Conservation (phyloP, 345 rosid species). For the Carallia brachiata region DNA sequence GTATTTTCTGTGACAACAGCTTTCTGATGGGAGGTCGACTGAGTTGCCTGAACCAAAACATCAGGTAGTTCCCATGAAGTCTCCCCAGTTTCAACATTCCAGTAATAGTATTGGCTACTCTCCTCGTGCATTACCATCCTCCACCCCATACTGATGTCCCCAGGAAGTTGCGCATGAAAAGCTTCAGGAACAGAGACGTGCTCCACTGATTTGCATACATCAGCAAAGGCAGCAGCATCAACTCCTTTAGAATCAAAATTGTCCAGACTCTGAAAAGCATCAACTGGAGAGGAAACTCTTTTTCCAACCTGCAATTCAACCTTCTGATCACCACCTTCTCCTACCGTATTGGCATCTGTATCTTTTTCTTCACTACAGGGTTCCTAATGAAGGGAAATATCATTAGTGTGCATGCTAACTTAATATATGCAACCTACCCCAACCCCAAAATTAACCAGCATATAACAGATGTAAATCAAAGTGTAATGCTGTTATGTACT, state of each 20-base stretch:
- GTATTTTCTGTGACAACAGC: constrained; percentile 31
- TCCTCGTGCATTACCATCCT: constrained; percentile 88
- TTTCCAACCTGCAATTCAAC: constrained; percentile 30
- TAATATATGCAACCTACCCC: neutral
- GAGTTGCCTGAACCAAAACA: constrained; percentile 42
- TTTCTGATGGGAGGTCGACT: constrained; percentile 25
- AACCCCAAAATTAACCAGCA: neutral
- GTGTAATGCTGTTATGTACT: no score
- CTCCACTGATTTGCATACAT: constrained; percentile 31
- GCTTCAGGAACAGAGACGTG: constrained; percentile 37
- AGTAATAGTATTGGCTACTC: constrained; percentile 82
- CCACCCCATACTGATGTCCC: constrained; percentile 63
- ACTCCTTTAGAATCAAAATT: constrained; percentile 30
- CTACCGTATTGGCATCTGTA: constrained; percentile 26
- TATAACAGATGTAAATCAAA: no score
- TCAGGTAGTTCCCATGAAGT: constrained; percentile 94
- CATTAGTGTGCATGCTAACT: constrained; percentile 14
- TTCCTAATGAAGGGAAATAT: constrained; percentile 36
- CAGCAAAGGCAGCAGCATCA: constrained; percentile 25
- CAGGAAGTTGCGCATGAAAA: constrained; percentile 43
- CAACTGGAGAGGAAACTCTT: constrained; percentile 30
- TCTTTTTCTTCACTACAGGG: constrained; percentile 32
- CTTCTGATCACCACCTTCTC: constrained; percentile 29
- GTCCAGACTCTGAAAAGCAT: constrained; percentile 29
- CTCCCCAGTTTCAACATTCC: constrained; percentile 95